These are phyloP conservation scores for Yamadazyma sp. DNA, from an alignment of 805 yeast genomes.

Conservation along the genomic window DNA sequence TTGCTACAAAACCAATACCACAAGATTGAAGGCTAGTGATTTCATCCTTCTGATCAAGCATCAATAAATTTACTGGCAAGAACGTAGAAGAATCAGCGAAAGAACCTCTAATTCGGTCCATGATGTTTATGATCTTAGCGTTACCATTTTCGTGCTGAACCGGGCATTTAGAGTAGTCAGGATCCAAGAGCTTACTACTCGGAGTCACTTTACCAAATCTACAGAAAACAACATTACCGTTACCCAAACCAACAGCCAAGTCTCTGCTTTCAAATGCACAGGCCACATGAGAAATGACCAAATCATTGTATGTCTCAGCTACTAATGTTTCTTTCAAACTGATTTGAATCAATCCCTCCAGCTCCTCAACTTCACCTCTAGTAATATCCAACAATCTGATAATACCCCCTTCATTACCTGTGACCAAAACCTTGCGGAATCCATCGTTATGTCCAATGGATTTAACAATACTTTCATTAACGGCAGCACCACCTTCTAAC, in stretches of 20 bases:
- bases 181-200: constrained; percentile 12
- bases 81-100: constrained; percentile 32
- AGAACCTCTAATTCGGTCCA: constrained; percentile 50
- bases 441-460: constrained; percentile 40
- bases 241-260: constrained; percentile 61
- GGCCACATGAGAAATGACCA: constrained; percentile 54
- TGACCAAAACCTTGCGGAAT: constrained; percentile 53
- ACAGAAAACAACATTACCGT: constrained; percentile 76
- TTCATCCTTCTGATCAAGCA: constrained; percentile 34
- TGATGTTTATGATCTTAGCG: constrained; percentile 48
- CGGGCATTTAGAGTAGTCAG: constrained; percentile 29
- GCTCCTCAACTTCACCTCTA: constrained; percentile 54
- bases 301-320: constrained; percentile 21
- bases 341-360: constrained; percentile 32
- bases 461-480: constrained; percentile 33
- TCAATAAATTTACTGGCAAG: constrained; percentile 33
- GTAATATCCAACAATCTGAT: constrained; percentile 84
- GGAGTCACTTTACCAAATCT: constrained; percentile 53
- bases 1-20: constrained; percentile 78
- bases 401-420: constrained; percentile 86
- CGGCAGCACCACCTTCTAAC: constrained; percentile 80
- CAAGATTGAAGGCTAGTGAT: constrained; percentile 68
- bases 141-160: constrained; percentile 34
- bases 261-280: constrained; percentile 80
- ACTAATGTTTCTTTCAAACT: constrained; percentile 34